phyloP scores from a whole-genome alignment of 352 stramenopile species.

The Phytopythium cucurbitacearum region DNA sequence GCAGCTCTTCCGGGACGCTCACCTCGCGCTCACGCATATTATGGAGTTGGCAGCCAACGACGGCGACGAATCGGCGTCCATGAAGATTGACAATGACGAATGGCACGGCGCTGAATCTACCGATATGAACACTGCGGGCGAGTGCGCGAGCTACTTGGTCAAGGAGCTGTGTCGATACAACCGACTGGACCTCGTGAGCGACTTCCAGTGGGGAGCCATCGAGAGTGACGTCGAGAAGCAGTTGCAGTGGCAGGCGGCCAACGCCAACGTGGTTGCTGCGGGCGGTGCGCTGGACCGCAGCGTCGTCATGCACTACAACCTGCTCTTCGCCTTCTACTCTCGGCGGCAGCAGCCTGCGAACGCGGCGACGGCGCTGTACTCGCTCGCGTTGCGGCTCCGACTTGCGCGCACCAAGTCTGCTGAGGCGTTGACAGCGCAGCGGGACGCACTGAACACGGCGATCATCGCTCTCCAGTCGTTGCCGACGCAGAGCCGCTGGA shows the following conservation, averaged over 20 bases:
- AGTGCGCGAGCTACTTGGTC: conserved; percentile 71
- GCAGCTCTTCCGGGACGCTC: conserved; percentile 50
- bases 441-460: conserved; percentile 55
- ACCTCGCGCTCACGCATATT: conserved; percentile 71
- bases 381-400: conserved; percentile 43
- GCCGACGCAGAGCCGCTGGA: conserved; percentile 46
- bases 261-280: conserved; percentile 45
- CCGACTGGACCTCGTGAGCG: conserved; percentile 62
- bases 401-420: conserved; percentile 31
- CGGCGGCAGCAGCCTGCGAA: conserved; percentile 60
- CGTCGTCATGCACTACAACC: conserved; percentile 55
- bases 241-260: conserved; percentile 67
- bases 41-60: conserved; percentile 31
- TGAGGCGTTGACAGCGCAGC: conserved; percentile 41
- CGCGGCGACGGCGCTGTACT: conserved; percentile 54
- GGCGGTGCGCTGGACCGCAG: conserved; percentile 29
- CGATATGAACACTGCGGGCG: conserved; percentile 34
- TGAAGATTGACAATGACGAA: conserved; percentile 10
- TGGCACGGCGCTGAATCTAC: conserved; percentile 2
- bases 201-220: conserved; percentile 62
- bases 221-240: conserved; percentile 65
- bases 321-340: conserved; percentile 70
- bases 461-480: conserved; percentile 37
- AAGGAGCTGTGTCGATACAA: conserved; percentile 69
- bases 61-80: conserved; percentile 1